Evolutionary conservation across 768 basidiomycete species (phyloP), one percentile per base, ranked within the genome.

Genomic region (Phlebiopsis gigantea): DNA sequence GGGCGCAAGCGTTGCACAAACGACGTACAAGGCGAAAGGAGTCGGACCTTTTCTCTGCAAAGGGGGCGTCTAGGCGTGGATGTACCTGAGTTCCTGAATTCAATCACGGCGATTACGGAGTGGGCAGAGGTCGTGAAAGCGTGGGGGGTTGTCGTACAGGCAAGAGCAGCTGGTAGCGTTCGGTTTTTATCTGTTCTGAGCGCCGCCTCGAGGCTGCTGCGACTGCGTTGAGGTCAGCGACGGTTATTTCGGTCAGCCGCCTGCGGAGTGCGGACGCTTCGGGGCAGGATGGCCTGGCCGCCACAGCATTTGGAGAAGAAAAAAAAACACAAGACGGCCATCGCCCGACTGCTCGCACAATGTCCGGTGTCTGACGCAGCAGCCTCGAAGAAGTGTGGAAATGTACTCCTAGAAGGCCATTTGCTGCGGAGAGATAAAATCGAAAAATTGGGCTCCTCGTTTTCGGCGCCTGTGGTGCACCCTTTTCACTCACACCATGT

Each of bases 171-270:
- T 12, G 6, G 30, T 7, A 14, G 7, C 47, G 47, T 7, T 2
- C 9, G 5, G 31, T 29, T 51, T 51, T 34, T 51, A 51, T 51
- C 21, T 39, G 34, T 21, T 14, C 25, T 39, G 15, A 24, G 50
- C 50, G 31, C 31, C 19, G 50, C 50, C 50, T 51, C 34, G 50
- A 22, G 50, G 50, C 50, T 30, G 24, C 50, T 48, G 47, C 47
- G 47, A 14, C 5, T 19, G 4, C 48, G 5, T 51, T 51, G 50
- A 51, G 50, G 50, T 51, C 50, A 41, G 30, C 31, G n/a, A 12
- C 19, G 48, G 28, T 34, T 49, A 51, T 51, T 51, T 51, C 24
- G 21, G 50, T 51, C 47, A 24, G 7, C 22, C 44, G 44, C 24
- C 44, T 19, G 44, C 46, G 34, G 34, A 39, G 34, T 39, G 34